These are phyloP conservation scores for Diaporthe batatas DNA, from an alignment of 2,329 filamentous ascomycete genomes.

Conservation along the genomic window DNA sequence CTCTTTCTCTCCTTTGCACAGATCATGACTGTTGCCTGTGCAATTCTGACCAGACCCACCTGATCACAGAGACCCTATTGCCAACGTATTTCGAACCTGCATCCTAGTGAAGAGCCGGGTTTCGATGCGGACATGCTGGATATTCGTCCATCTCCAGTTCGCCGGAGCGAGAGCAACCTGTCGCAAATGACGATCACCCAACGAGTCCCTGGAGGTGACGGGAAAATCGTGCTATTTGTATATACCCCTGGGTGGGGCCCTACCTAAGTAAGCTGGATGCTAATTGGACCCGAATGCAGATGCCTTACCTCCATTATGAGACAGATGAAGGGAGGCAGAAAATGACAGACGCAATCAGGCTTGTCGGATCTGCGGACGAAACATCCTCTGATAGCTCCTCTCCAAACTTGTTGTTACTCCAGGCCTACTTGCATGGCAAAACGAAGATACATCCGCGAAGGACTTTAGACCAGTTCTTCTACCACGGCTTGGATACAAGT, in stretches of 20 bases:
- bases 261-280: background rate
- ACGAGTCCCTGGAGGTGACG: conserved; percentile 44
- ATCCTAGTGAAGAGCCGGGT: conserved; percentile 46
- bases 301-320: conserved; percentile 77
- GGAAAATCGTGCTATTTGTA: conserved; percentile 49
- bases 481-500: conserved; percentile 73
- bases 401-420: conserved; percentile 60
- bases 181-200: conserved; percentile 44
- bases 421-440: conserved; percentile 58
- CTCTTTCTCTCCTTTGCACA: too few species aligned
- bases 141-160: conserved; percentile 40
- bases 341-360: conserved; percentile 67
- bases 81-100: conserved; percentile 59
- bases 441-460: conserved; percentile 70
- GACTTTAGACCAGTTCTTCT: conserved; percentile 76
- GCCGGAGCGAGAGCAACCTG: conserved; percentile 43
- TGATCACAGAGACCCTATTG: conserved; percentile 61
- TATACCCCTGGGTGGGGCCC: background rate
- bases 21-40: too few species aligned
- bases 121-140: conserved; percentile 37
- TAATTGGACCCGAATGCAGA: conserved; percentile 54
- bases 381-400: conserved; percentile 46
- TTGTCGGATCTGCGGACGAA: conserved; percentile 49
- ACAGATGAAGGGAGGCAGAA: conserved; percentile 66
- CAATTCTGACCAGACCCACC: too few species aligned